Percentiles rank a stretch among this genome's conserved stretches.
phyloP scores from a whole-genome alignment of 768 basidiomycete species.

The Suillus variegatus region DNA sequence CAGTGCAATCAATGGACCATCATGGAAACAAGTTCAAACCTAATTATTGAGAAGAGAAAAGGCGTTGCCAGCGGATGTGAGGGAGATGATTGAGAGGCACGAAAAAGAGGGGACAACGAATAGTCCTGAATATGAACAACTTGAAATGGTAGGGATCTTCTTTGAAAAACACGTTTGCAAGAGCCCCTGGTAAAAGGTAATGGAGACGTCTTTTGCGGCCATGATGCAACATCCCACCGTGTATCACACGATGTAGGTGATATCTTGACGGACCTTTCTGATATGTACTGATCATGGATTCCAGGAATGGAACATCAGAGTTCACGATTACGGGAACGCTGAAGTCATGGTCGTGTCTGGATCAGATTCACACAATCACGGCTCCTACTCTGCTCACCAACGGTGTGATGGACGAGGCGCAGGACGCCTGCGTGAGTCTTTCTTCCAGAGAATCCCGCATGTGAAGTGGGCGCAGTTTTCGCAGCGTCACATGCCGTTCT shows the following conservation, averaged over 20 bases:
- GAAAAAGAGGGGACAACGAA: slow-evolving; percentile 28
- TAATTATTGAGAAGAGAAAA: not conserved
- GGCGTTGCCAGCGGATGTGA: slow-evolving; percentile 22
- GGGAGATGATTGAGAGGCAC: slow-evolving; percentile 20
- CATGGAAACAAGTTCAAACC: not conserved
- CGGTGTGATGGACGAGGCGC: slow-evolving; percentile 32
- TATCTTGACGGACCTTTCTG: slow-evolving; percentile 5
- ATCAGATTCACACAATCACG: slow-evolving; percentile 37
- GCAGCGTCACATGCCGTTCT: slow-evolving; percentile 40
- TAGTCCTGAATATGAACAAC: slow-evolving; percentile 24
- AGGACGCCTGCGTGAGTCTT: slow-evolving; percentile 30
- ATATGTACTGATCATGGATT: not conserved
- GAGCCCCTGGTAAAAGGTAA: slow-evolving; percentile 29
- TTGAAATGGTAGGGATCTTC: slow-evolving; percentile 20
- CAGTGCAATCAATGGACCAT: not conserved
- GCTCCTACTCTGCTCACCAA: slow-evolving; percentile 38
- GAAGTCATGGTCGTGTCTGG: slow-evolving; percentile 44
- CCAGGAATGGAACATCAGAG: slow-evolving; percentile 23
- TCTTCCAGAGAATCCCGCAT: slow-evolving; percentile 26
- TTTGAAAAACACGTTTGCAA: slow-evolving; percentile 31
- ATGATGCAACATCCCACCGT: slow-evolving; percentile 18
- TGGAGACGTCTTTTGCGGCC: slow-evolving; percentile 19
- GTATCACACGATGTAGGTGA: slow-evolving; percentile 17
- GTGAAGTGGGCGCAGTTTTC: slow-evolving; percentile 30
- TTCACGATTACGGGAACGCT: slow-evolving; percentile 38